Evolutionary conservation across 306 rosid species (phyloP), one percentile per base, ranked within the genome.

Genomic region (Arachis hypogaea): DNA sequence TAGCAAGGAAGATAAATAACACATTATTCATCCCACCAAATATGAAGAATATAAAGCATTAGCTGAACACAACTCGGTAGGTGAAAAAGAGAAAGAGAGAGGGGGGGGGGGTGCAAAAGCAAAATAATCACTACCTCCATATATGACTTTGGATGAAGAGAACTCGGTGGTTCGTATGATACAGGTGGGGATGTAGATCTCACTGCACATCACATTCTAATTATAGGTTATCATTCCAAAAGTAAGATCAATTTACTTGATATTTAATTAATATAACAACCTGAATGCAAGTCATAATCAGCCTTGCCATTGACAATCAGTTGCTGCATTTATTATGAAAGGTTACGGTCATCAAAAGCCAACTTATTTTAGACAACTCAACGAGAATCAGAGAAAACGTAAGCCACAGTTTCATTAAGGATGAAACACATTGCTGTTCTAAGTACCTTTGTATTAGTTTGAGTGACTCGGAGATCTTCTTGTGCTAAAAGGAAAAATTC

Each of bases 81-180:
- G 16, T 72, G 51, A 69, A 43, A 66, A 30, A 7, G 33, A 51
- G 64, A n/a, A 52, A 8, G 16, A 52, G 59, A 12, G 16, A 55
- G 4, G 2, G 6, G 14, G 16, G 11, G 16, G 54, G 6, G 22
- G 6, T n/a, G 69, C 3, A 38, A 11, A 78, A 9, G 72, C 72
- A 45, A 44, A 63, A 79, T 61, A 61, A 52, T 14, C 7, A 69
- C 84, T 85, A 88, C 99, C 69, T 92, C 97, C 86, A 66, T 83
- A 68, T 88, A 92, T 71, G 96, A 88, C 82, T 92, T 90, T 49
- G 98, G 84, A 78, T 88, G 97, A 75, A 85, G 97, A 75, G 86
- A 88, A 66, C 78, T 54, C 36, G 92, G 60, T 74, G 89, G 88
- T 86, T 92, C 97, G 52, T 80, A 82, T 72, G 89, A 61, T 65